These are phyloP conservation scores for Fragaria ananassa DNA, from an alignment of 306 rosid genomes.

Conservation along the genomic window DNA sequence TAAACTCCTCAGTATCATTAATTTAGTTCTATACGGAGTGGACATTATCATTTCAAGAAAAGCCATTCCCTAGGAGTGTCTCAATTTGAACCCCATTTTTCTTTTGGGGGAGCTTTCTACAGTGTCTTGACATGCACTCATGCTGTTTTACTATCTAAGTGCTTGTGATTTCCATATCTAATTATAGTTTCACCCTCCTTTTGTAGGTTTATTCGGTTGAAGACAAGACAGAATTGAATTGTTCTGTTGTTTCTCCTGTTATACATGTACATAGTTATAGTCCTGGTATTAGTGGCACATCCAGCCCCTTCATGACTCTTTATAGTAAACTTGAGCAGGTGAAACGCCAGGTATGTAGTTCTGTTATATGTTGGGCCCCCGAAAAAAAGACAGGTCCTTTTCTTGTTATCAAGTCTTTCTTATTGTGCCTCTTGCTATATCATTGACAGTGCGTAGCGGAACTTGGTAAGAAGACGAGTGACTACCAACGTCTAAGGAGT, in stretches of 20 bases:
- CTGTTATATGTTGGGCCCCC: neutral
- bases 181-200: slow-evolving; percentile 17
- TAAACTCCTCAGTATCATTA: neutral
- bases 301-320: slow-evolving; percentile 30
- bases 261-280: slow-evolving; percentile 46
- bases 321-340: slow-evolving; percentile 45
- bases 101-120: neutral
- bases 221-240: slow-evolving; percentile 48
- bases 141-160: neutral
- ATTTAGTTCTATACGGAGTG: neutral
- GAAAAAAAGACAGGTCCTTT: neutral
- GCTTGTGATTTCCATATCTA: neutral
- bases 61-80: too few relatives aligned
- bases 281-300: slow-evolving; percentile 33
- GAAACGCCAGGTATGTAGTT: slow-evolving; percentile 60
- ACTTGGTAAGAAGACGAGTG: slow-evolving; percentile 41
- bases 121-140: neutral
- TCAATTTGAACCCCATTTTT: neutral
- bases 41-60: neutral
- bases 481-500: slow-evolving; percentile 51
- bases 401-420: neutral
- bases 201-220: slow-evolving; percentile 72
- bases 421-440: slow-evolving; percentile 19
- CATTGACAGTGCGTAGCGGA: slow-evolving; percentile 56
- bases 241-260: slow-evolving; percentile 57